A percentile compares a stretch with the other conserved stretches of the same genome.
Evolutionary conservation across 2,329 filamentous ascomycete genomes (phyloP).

Genomic region (Penicillium sclerotiorum): DNA sequence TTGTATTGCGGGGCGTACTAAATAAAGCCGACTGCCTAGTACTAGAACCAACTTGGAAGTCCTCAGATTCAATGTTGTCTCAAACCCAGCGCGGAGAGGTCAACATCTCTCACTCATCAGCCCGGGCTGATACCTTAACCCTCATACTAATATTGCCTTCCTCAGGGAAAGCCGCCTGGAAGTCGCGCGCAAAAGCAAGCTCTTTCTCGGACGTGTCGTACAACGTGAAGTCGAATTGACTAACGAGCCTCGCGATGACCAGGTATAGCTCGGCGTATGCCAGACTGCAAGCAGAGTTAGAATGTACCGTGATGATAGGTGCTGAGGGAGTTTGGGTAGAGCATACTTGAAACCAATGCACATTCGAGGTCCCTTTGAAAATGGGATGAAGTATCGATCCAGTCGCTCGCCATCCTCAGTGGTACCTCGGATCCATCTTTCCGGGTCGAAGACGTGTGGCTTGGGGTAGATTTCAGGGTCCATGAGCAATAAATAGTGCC

Average conservation of each 20-base stretch:
- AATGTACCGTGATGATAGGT: neutral
- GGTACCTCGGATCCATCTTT: slow-evolving; percentile 28
- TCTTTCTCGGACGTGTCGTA: slow-evolving; percentile 14
- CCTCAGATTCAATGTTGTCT: no score
- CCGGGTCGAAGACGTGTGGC: slow-evolving; percentile 28
- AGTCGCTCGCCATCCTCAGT: slow-evolving; percentile 20
- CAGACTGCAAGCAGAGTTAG: slow-evolving; percentile 3
- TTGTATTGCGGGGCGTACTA: no score
- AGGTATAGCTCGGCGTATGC: slow-evolving; percentile 22
- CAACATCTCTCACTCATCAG: neutral
- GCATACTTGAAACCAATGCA: slow-evolving; percentile 32
- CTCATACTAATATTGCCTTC: slow-evolving; percentile 8
- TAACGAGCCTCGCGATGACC: slow-evolving; percentile 13
- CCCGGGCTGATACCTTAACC: neutral
- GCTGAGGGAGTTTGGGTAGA: neutral
- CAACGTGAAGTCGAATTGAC: slow-evolving; percentile 16
- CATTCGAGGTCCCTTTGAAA: slow-evolving; percentile 27
- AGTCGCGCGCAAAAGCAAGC: slow-evolving; percentile 19
- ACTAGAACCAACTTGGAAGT: no score
- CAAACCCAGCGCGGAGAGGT: no score
- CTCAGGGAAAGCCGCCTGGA: slow-evolving; percentile 17
- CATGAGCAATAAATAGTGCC: slow-evolving; percentile 24
- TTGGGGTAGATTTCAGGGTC: slow-evolving; percentile 28
- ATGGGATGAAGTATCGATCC: slow-evolving; percentile 26
- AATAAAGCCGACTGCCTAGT: no score